A percentile compares a stretch with the other conserved stretches of the same genome.
These are phyloP conservation scores for Keithomyces neogunnii DNA, from an alignment of 2,329 filamentous ascomycete genomes.

Conservation along the genomic window DNA sequence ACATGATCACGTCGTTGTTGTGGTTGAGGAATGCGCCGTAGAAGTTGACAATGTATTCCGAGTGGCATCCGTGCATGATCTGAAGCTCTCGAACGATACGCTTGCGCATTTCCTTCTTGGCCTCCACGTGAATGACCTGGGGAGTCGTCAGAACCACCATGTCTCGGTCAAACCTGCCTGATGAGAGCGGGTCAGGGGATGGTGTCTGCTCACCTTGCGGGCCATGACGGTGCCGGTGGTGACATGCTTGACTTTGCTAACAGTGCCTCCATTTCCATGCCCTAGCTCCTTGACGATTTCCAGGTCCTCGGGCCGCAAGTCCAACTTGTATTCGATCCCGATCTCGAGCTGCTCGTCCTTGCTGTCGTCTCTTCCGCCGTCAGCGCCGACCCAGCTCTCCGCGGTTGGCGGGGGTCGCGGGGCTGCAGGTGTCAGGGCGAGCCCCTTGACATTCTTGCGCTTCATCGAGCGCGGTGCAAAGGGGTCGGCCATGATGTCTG, in stretches of 20 bases:
- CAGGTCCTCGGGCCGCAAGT: conserved; percentile 84
- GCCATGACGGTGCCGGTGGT: conserved; percentile 96
- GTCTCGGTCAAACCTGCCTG: neutral
- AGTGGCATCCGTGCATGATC: conserved; percentile 98
- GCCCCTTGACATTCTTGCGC: conserved; percentile 97
- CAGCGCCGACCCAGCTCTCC: conserved; percentile 56
- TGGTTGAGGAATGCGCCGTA: conserved; percentile 97
- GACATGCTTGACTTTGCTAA: conserved; percentile 94
- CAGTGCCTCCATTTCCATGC: conserved; percentile 92
- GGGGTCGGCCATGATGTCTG: conserved; percentile 47
- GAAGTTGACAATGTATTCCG: conserved; percentile 93
- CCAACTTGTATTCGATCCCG: conserved; percentile 91
- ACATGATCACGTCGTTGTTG: conserved; percentile 97
- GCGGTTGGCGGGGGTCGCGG: conserved; percentile 65
- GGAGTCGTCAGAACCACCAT: conserved; percentile 9
- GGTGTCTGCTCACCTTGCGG: conserved; percentile 61
- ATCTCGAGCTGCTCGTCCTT: conserved; percentile 71
- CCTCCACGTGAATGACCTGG: conserved; percentile 95
- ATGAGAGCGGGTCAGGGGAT: neutral
- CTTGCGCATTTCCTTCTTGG: conserved; percentile 93
- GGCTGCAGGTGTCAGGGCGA: conserved; percentile 73
- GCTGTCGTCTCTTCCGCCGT: conserved; percentile 50
- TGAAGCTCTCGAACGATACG: conserved; percentile 94
- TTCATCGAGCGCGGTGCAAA: conserved; percentile 78
- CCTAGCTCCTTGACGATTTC: conserved; percentile 91